phyloP scores from a whole-genome alignment of 495 filamentous ascomycete species.

The Aspergillus nanangensis region DNA sequence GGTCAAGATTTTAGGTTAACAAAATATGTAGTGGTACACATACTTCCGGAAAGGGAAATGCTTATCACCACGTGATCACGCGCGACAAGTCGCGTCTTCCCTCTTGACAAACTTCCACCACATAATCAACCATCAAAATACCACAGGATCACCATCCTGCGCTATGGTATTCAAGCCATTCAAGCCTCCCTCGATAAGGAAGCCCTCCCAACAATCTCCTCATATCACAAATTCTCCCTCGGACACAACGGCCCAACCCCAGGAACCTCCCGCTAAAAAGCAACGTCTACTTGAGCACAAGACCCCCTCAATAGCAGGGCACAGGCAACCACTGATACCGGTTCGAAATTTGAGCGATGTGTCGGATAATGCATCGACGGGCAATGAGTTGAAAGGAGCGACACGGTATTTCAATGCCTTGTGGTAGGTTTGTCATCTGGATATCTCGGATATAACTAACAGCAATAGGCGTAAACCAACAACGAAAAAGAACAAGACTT shows the following conservation, averaged over 20 bases:
- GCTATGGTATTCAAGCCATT: slow-evolving; percentile 46
- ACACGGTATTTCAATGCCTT: slow-evolving; percentile 62
- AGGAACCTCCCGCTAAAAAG: slow-evolving; percentile 26
- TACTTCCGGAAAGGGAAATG: no score
- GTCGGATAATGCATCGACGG: slow-evolving; percentile 1
- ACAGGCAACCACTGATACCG: slow-evolving; percentile 28
- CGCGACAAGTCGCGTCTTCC: not conserved
- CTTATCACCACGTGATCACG: not conserved
- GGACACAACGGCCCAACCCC: slow-evolving; percentile 1
- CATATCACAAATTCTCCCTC: not conserved
- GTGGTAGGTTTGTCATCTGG: slow-evolving; percentile 42
- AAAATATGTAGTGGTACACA: no score
- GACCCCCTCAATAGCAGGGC: no score
- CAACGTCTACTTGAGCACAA: slow-evolving; percentile 18
- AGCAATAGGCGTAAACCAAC: slow-evolving; percentile 64
- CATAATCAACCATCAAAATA: not conserved
- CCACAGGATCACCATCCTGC: slow-evolving; percentile 6
- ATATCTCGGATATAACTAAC: no score
- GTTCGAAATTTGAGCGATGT: slow-evolving; percentile 22
- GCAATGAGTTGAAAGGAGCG: slow-evolving; percentile 27
- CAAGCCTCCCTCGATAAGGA: slow-evolving; percentile 40
- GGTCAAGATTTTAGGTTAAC: no score
- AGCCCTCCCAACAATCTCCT: slow-evolving; percentile 9
- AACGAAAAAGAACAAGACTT: slow-evolving; percentile 78
- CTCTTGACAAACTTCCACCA: not conserved